Conservation (phyloP, 2,329 filamentous ascomycete genomes). For the Diaporthe longicolla region DNA sequence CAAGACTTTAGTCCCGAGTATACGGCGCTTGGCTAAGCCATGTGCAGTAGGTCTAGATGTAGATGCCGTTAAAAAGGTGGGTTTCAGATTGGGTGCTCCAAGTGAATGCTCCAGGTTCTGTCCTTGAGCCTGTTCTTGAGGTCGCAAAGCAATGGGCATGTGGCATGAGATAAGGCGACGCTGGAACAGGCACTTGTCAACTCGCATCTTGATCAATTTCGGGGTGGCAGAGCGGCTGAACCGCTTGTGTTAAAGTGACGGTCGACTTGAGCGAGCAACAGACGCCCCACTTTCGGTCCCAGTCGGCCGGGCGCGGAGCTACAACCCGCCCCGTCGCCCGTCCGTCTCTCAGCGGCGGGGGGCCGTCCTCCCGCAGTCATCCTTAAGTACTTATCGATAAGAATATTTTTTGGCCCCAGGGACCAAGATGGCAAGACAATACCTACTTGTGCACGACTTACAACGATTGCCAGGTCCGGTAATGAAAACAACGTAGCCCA, state of each 20-base stretch:
- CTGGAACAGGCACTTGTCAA: not conserved
- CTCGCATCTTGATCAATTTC: not conserved
- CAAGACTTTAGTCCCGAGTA: not conserved
- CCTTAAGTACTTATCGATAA: slow-evolving; percentile 28
- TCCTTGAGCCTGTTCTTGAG: not conserved
- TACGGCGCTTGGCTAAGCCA: not conserved
- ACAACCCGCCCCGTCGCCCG: not conserved
- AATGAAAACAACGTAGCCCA: slow-evolving; percentile 29
- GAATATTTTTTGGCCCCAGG: slow-evolving; percentile 26
- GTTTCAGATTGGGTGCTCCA: not conserved
- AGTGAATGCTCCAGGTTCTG: not conserved
- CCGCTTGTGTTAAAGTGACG: not conserved
- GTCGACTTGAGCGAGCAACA: slow-evolving; percentile 3
- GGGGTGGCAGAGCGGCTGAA: no score
- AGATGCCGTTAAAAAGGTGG: not conserved
- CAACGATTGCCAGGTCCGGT: not conserved
- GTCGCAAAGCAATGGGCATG: not conserved
- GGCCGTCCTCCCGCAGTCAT: not conserved
- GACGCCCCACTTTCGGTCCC: slow-evolving; percentile 22
- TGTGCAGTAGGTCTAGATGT: not conserved
- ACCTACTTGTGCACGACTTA: not conserved
- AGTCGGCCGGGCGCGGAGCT: slow-evolving; percentile 28
- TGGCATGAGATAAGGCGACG: not conserved
- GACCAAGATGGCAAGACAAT: not conserved
- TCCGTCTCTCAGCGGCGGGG: not conserved